Evolutionary conservation across 768 basidiomycete genomes (phyloP), one percentile per base, ranked within the genome.

Genomic region (Mrakia gelida): DNA sequence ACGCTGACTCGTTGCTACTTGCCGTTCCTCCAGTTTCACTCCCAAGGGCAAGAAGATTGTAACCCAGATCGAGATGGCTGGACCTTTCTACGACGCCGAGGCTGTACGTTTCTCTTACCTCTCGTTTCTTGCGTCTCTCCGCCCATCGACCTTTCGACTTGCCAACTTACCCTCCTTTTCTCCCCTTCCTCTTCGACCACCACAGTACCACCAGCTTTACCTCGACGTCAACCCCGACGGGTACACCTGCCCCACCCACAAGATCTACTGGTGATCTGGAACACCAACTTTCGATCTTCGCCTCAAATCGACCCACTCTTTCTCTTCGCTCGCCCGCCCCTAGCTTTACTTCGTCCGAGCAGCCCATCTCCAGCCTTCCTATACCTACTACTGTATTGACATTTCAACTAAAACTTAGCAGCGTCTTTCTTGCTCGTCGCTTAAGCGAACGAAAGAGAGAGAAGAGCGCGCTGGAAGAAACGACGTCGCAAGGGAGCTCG

Each of bases 201-300:
- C 74, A 7, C 72, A 73, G 79, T 80, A 21, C 21, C n/a, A 11
- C 43, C 10, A 21, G 18, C 73, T 67, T 15, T 82, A 83, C 76
- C 71, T 86, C 75, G 90, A 90, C 86, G 91, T 92, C 86, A 93
- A 97, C 83, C 93, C 95, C 0, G 82, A 82, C 16, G 96, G 95
- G 13, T 97, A 97, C 83, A 92, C 95, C 81, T 98, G 95, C 85
- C 91, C 95, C 0, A 94, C 92, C 56, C 54, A 26, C 84, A 87
- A 86, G 56, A 85, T 95, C 67, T 90, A 93, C 82, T 96, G 94
- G 94, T 94, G 81, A 71, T 49, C 49, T 21, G 18, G 49, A 18
- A 18, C 2, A 10, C 49, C 49, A 21, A 52, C 49, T 13, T 13
- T 45, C 45, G 45, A 45, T 45, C 7, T 45, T 45, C 45, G 45